A percentile compares a stretch with the other conserved stretches of the same genome.
Evolutionary conservation across 371 early-diverging fungal species (phyloP).

Genomic region (Synchytrium microbalum): DNA sequence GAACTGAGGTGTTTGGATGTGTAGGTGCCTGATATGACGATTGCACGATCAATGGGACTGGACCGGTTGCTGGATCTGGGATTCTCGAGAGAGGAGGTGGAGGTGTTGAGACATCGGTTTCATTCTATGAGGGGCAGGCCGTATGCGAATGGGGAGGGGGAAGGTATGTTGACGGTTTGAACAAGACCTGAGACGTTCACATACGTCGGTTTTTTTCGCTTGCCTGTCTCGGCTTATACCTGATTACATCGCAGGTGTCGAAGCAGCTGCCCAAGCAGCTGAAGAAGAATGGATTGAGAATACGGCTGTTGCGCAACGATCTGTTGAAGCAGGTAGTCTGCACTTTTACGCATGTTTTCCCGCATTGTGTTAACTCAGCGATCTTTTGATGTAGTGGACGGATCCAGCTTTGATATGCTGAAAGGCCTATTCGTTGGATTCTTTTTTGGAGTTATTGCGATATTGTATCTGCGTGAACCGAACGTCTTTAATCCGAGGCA

Average conservation of each 20-base stretch:
- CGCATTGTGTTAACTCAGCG: slow-evolving; percentile 1
- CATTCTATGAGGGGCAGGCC: slow-evolving; percentile 39
- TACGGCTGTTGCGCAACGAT: slow-evolving; percentile 47
- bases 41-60: slow-evolving; percentile 48
- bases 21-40: not conserved
- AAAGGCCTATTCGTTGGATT: slow-evolving; percentile 58
- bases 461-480: slow-evolving; percentile 59
- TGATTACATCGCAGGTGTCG: slow-evolving; percentile 7
- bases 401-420: slow-evolving; percentile 56
- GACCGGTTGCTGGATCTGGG: slow-evolving; percentile 63
- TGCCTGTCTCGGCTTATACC: not conserved
- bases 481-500: slow-evolving; percentile 56
- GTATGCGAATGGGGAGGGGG: too few species aligned
- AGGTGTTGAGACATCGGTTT: slow-evolving; percentile 54
- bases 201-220: not conserved
- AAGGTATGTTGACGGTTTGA: slow-evolving; percentile 27
- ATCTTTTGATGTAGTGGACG: slow-evolving; percentile 22
- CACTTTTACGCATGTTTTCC: slow-evolving; percentile 1
- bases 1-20: not conserved
- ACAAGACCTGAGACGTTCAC: not conserved
- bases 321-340: slow-evolving; percentile 38
- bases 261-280: slow-evolving; percentile 30
- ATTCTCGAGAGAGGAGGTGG: slow-evolving; percentile 60
- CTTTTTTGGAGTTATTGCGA: slow-evolving; percentile 54
- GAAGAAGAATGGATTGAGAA: slow-evolving; percentile 72